Evolutionary conservation across 1,284 basidiomycete genomes (phyloP).

Genomic region (Neotropicomus parvogracilis): DNA sequence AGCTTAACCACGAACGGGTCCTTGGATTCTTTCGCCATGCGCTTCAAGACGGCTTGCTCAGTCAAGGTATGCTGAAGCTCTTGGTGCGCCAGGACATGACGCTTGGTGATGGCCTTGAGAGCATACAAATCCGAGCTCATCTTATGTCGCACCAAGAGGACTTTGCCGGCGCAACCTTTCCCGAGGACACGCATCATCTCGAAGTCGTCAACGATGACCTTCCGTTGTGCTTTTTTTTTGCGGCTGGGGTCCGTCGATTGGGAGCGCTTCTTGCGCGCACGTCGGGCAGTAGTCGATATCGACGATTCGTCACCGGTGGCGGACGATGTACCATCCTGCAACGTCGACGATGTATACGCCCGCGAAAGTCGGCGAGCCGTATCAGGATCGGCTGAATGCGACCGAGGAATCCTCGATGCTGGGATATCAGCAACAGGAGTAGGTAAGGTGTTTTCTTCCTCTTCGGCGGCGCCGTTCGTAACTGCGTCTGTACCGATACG

Average conservation of each 20-base stretch:
- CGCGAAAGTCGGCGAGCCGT: constrained; percentile 54
- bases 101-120: constrained; percentile 95
- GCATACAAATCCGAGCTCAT: constrained; percentile 73
- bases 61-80: constrained; percentile 94
- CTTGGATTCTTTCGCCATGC: constrained; percentile 76
- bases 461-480: constrained; percentile 25
- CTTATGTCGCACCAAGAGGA: constrained; percentile 81
- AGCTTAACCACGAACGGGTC: constrained; percentile 94
- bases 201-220: constrained; percentile 85
- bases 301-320: constrained; percentile 62
- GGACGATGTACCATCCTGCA: constrained; percentile 49
- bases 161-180: constrained; percentile 95
- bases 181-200: constrained; percentile 95
- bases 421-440: constrained; percentile 41
- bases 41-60: constrained; percentile 89
- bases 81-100: constrained; percentile 92
- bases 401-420: constrained; percentile 55
- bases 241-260: constrained; percentile 50
- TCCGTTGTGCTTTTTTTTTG: constrained; percentile 56
- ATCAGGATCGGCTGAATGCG: constrained; percentile 72
- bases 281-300: constrained; percentile 48
- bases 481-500: constrained; percentile 22
- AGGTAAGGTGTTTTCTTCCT: constrained; percentile 31
- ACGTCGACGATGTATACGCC: constrained; percentile 43
- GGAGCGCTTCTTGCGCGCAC: constrained; percentile 54